Conservation (phyloP, 805 yeast species). For the Candida khao-thaluensis region DNA sequence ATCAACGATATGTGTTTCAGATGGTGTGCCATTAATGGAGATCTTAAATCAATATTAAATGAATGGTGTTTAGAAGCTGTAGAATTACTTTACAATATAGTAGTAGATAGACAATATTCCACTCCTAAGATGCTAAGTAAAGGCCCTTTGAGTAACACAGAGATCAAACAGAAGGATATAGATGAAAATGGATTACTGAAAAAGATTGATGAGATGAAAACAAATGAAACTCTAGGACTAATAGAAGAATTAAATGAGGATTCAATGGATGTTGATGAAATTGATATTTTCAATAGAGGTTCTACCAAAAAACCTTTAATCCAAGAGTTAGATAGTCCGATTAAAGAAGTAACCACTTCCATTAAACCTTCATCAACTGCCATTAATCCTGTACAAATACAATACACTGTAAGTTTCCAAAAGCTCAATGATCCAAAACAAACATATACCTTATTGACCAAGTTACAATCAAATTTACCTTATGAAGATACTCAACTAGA, state of each 20-base stretch:
- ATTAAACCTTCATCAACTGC: neutral
- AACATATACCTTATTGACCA: conserved; percentile 6
- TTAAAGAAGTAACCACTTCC: neutral
- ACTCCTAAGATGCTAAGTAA: conserved; percentile 73
- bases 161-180: conserved; percentile 45
- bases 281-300: conserved; percentile 3
- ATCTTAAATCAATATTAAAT: conserved; percentile 61
- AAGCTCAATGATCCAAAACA: conserved; percentile 15
- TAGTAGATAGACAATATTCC: conserved; percentile 60
- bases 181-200: conserved; percentile 34
- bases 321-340: conserved; percentile 36
- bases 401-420: conserved; percentile 11
- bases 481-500: conserved; percentile 4
- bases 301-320: conserved; percentile 44
- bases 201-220: conserved; percentile 32
- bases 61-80: conserved; percentile 86
- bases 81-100: conserved; percentile 50
- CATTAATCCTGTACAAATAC: neutral
- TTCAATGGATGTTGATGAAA: conserved; percentile 16
- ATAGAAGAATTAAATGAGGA: conserved; percentile 42
- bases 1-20: conserved; percentile 60
- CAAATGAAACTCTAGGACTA: conserved; percentile 43
- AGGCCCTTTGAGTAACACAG: conserved; percentile 55
- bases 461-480: conserved; percentile 13
- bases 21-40: conserved; percentile 59